A percentile compares a stretch with the other conserved stretches of the same genome.
These are phyloP conservation scores for Aspergillus carlsbadensis DNA, from an alignment of 495 filamentous ascomycete genomes.

Conservation along the genomic window DNA sequence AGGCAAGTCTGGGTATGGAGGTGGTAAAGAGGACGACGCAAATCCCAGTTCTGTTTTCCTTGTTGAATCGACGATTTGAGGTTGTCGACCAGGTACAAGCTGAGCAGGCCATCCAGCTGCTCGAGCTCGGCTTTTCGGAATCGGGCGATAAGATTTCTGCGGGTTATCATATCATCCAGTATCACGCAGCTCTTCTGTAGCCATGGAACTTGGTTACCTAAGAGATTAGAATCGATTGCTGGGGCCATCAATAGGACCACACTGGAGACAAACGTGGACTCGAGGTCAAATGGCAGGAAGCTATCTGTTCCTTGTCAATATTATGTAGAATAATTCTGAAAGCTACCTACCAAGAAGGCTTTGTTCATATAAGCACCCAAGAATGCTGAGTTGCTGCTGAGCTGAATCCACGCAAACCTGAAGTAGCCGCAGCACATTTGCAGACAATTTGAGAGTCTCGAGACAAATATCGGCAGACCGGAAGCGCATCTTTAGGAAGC, in stretches of 20 bases:
- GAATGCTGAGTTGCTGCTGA: constrained; percentile 38
- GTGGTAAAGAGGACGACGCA: neutral
- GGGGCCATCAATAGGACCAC: constrained; percentile 36
- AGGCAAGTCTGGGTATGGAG: constrained; percentile 3
- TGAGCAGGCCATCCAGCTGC: constrained; percentile 31
- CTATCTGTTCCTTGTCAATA: constrained; percentile 31
- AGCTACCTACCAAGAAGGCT: constrained; percentile 35
- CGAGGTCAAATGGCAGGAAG: constrained; percentile 46
- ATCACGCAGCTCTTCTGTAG: constrained; percentile 35
- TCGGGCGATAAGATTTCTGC: constrained; percentile 39
- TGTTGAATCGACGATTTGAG: neutral
- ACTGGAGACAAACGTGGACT: constrained; percentile 37
- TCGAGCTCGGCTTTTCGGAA: constrained; percentile 39
- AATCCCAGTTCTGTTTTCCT: neutral
- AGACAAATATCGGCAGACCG: too few relatives aligned
- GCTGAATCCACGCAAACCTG: constrained; percentile 44
- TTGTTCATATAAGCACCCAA: constrained; percentile 35
- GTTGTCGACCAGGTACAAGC: constrained; percentile 21
- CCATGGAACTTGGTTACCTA: constrained; percentile 30
- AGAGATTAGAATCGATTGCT: constrained; percentile 30
- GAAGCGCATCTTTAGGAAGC: constrained; percentile 33
- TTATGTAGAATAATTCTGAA: neutral
- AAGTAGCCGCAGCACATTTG: constrained; percentile 34
- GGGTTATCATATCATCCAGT: constrained; percentile 43
- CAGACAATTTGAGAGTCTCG: too few relatives aligned